Evolutionary conservation across 1,139 yeast genomes (phyloP).

Genomic region (Yamadazyma oceani): DNA sequence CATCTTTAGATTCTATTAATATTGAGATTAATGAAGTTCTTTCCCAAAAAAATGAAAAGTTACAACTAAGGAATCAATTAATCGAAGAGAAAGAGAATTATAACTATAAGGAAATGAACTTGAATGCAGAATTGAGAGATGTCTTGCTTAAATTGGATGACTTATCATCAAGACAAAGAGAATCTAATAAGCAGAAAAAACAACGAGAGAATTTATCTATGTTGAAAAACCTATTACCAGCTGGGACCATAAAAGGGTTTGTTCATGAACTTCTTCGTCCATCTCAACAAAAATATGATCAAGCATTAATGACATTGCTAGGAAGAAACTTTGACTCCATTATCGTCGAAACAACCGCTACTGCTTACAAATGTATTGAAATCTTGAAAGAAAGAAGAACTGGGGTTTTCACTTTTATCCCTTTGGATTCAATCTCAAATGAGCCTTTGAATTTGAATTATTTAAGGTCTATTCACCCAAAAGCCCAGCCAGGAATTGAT

Average conservation of each 20-base stretch:
- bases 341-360: constrained; percentile 71
- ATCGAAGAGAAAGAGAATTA: constrained; percentile 47
- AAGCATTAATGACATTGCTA: constrained; percentile 75
- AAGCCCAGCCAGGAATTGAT: constrained; percentile 69
- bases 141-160: constrained; percentile 66
- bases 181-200: constrained; percentile 65
- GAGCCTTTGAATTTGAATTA: constrained; percentile 59
- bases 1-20: constrained; percentile 34
- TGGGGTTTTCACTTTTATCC: constrained; percentile 86
- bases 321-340: constrained; percentile 83
- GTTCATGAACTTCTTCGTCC: constrained; percentile 83
- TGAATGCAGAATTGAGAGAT: constrained; percentile 66
- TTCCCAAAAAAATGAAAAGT: constrained; percentile 40
- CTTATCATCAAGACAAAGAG: constrained; percentile 72
- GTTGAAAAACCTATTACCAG: constrained; percentile 68
- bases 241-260: constrained; percentile 71
- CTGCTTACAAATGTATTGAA: constrained; percentile 82
- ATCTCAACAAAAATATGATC: constrained; percentile 68
- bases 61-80: constrained; percentile 39
- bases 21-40: constrained; percentile 34
- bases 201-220: constrained; percentile 71
- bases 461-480: constrained; percentile 55
- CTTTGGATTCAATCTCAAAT: constrained; percentile 66
- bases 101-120: constrained; percentile 48
- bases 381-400: constrained; percentile 82